These are phyloP conservation scores for Aspergillus saccharolyticus DNA, from an alignment of 495 filamentous ascomycete species.

Conservation along the genomic window DNA sequence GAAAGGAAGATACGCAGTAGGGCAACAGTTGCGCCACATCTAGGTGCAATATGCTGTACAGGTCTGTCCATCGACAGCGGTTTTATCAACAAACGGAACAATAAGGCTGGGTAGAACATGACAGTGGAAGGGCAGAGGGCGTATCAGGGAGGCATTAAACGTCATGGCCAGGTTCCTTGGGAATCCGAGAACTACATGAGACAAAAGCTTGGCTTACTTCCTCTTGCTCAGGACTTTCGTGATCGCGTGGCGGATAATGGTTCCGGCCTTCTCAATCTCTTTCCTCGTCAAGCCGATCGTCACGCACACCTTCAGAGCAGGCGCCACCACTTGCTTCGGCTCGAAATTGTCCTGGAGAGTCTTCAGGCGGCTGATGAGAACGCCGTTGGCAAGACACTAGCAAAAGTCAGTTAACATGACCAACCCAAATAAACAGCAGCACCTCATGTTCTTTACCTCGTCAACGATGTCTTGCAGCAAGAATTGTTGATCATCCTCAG, in stretches of 20 bases:
- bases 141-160: constrained; percentile 14
- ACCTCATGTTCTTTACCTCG: constrained; percentile 67
- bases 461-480: constrained; percentile 87
- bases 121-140: constrained; percentile 1
- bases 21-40: not conserved
- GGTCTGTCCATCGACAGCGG: constrained; percentile 2
- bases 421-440: not conserved
- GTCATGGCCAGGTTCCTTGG: constrained; percentile 10
- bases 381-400: constrained; percentile 73
- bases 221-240: constrained; percentile 72
- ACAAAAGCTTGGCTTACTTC: constrained; percentile 27
- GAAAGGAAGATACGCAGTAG: not conserved
- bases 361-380: constrained; percentile 83
- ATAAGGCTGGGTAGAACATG: constrained; percentile 4
- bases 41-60: constrained; percentile 15
- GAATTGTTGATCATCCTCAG: constrained; percentile 71
- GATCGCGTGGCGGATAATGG: constrained; percentile 83
- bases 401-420: not conserved
- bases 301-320: constrained; percentile 85
- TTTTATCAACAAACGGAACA: constrained; percentile 3
- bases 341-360: constrained; percentile 60
- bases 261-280: constrained; percentile 89
- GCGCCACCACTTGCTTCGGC: constrained; percentile 60
- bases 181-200: not conserved
- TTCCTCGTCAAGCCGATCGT: constrained; percentile 84